Conservation (phyloP, 345 rosid species). For the Linum trigynum region DNA sequence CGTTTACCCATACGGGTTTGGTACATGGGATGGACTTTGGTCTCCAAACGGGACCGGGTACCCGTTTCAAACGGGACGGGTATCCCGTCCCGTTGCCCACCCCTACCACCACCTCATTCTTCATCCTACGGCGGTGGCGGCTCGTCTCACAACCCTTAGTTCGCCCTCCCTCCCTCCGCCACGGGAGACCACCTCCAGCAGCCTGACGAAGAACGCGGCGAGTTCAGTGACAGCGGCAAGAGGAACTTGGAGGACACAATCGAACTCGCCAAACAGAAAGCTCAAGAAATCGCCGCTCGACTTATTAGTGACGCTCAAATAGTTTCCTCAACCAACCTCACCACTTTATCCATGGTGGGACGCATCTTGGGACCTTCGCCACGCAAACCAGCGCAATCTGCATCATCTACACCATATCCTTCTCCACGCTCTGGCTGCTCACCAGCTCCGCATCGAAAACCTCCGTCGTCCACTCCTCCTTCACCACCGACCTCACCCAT, state of each 20-base stretch:
- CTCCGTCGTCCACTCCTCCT: neutral
- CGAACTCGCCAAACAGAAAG: conserved; percentile 20
- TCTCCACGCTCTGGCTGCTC: neutral
- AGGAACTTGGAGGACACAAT: conserved; percentile 14
- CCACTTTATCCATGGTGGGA: no score
- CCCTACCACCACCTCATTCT: no score
- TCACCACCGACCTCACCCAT: neutral
- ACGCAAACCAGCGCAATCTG: neutral
- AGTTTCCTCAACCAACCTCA: no score
- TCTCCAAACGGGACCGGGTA: no score
- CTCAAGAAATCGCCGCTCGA: conserved; percentile 19
- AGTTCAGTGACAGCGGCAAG: conserved; percentile 9
- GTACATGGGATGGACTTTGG: no score
- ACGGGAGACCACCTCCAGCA: conserved; percentile 15
- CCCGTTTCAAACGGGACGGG: no score
- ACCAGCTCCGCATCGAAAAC: neutral
- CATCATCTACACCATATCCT: neutral
- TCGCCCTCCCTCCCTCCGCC: neutral
- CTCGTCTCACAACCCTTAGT: neutral
- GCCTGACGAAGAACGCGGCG: conserved; percentile 3
- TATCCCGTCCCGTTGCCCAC: no score
- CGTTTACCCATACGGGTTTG: no score
- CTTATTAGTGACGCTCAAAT: conserved; percentile 9
- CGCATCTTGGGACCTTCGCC: neutral
- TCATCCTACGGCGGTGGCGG: neutral